A percentile compares a stretch with the other conserved stretches of the same genome.
Conservation (phyloP, 2,329 filamentous ascomycete genomes). For the Colletotrichum tofieldiae region DNA sequence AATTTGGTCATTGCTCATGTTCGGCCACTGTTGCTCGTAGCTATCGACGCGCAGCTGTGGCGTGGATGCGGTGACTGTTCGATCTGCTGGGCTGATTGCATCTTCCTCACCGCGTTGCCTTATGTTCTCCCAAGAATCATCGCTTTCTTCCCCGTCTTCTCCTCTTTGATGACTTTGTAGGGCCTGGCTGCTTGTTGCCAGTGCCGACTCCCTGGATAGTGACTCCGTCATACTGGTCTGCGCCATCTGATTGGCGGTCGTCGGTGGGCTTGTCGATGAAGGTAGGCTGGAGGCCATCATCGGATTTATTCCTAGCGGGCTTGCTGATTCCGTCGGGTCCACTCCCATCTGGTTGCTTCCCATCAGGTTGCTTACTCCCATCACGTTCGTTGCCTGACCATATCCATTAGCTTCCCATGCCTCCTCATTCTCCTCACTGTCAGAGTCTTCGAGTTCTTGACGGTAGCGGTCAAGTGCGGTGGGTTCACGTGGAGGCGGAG, state of each 20-base stretch:
- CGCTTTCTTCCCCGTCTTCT: conserved; percentile 42
- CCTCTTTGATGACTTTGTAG: conserved; percentile 39
- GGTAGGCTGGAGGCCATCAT: conserved; percentile 15
- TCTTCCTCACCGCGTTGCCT: conserved; percentile 20
- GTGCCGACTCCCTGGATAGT: conserved; percentile 21
- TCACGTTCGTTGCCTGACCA: conserved; percentile 34
- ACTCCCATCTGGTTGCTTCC: conserved; percentile 16
- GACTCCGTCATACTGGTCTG: conserved; percentile 10
- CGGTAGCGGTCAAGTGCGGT: conserved; percentile 23
- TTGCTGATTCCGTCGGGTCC: conserved; percentile 13
- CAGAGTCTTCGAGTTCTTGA: conserved; percentile 32
- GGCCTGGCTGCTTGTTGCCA: conserved; percentile 25
- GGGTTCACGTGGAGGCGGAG: conserved; percentile 26
- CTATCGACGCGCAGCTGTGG: conserved; percentile 31
- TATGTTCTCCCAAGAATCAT: conserved; percentile 42
- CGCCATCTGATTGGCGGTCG: background rate
- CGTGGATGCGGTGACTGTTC: background rate
- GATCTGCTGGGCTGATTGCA: background rate
- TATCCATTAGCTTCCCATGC: conserved; percentile 34
- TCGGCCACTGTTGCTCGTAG: conserved; percentile 36
- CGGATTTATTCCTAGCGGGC: conserved; percentile 9
- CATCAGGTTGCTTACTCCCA: conserved; percentile 14
- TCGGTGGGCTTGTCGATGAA: background rate
- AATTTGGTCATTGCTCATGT: conserved; percentile 34
- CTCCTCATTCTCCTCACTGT: conserved; percentile 34